A percentile compares a stretch with the other conserved stretches of the same genome.
phyloP scores from a whole-genome alignment of 2,329 filamentous ascomycete species.

The Diaporthe australafricana region DNA sequence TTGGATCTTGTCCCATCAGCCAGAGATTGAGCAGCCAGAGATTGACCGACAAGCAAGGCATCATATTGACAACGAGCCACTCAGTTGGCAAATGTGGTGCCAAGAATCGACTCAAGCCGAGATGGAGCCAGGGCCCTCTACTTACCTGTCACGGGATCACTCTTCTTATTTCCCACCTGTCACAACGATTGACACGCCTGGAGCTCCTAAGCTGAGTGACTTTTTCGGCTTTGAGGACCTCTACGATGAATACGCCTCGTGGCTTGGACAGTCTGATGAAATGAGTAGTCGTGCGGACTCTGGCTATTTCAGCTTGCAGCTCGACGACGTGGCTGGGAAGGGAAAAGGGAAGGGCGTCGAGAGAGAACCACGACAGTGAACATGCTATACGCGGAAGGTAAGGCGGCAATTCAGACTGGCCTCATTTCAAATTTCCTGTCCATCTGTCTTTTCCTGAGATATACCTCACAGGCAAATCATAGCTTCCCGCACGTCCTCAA shows the following conservation, averaged over 20 bases:
- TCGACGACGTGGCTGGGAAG: neutral
- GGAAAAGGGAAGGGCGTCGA: neutral
- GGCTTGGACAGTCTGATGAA: neutral
- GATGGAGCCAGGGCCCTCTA: neutral
- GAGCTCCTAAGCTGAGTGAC: neutral
- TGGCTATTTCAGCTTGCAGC: neutral
- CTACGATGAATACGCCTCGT: neutral
- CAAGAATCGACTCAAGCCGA: neutral
- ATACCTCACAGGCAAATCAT: neutral
- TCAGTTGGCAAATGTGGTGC: neutral
- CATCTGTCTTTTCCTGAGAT: neutral
- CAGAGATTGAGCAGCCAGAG: neutral
- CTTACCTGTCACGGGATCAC: too few relatives aligned
- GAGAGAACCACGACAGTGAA: neutral
- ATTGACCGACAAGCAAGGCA: neutral
- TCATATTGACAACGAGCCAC: neutral
- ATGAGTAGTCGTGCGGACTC: neutral
- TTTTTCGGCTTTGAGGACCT: neutral
- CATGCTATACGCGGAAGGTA: too few relatives aligned
- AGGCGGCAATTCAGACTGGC: neutral
- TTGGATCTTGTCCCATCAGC: neutral
- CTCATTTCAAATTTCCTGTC: too few relatives aligned
- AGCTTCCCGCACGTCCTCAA: neutral
- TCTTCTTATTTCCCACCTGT: neutral
- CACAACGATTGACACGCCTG: neutral